Evolutionary conservation across 768 basidiomycete genomes (phyloP).

Genomic region (Amanita rimosa): DNA sequence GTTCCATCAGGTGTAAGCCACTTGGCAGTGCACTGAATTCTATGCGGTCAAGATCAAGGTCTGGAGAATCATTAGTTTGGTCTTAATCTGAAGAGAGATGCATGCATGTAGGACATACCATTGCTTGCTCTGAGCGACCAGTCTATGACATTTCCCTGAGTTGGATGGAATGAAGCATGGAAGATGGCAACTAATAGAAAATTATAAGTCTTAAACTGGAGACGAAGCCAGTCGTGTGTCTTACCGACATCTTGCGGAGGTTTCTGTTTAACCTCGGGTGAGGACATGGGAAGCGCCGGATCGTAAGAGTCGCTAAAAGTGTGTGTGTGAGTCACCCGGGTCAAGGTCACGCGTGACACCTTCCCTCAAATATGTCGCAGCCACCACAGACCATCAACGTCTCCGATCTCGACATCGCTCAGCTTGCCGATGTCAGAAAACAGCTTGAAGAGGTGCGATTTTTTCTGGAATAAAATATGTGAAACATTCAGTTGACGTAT

Average conservation of each 20-base stretch:
- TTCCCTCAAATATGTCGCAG: conserved; percentile 12
- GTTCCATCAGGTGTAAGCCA: conserved; percentile 69
- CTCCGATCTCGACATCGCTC: conserved; percentile 72
- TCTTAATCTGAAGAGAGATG: not conserved
- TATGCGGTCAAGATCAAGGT: conserved; percentile 54
- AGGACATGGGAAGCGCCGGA: conserved; percentile 12
- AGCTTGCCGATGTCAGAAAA: conserved; percentile 80
- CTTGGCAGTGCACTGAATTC: conserved; percentile 80
- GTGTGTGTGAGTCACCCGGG: conserved; percentile 3
- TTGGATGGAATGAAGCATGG: conserved; percentile 78
- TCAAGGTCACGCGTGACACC: conserved; percentile 3
- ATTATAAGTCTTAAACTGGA: not conserved
- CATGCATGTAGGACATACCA: conserved; percentile 26
- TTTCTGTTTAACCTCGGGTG: conserved; percentile 6
- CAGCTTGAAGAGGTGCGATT: conserved; percentile 80
- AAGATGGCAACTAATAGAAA: conserved; percentile 64
- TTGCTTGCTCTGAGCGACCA: conserved; percentile 67
- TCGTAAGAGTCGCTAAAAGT: conserved; percentile 3
- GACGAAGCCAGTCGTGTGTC: not conserved
- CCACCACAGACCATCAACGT: conserved; percentile 66
- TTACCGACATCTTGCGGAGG: conserved; percentile 42
- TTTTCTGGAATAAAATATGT: not conserved
- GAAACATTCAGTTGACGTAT: no score
- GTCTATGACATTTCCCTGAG: conserved; percentile 68
- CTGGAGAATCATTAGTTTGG: conserved; percentile 21